Conservation (phyloP, 1,139 yeast genomes). For the Debaryomyces udenii region DNA sequence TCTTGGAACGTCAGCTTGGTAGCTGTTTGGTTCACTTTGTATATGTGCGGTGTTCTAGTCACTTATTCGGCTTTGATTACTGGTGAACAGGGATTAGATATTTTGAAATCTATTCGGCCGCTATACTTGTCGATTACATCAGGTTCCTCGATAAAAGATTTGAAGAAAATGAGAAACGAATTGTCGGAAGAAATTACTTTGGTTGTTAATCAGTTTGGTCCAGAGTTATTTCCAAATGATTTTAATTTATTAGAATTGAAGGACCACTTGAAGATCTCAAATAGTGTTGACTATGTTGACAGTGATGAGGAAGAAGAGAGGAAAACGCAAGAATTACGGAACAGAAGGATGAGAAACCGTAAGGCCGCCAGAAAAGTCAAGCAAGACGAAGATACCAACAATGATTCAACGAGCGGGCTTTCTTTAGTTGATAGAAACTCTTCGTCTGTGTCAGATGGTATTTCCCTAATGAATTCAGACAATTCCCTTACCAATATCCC, state of each 20-base stretch:
- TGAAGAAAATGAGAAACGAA: conserved; percentile 44
- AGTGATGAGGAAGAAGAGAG: conserved; percentile 59
- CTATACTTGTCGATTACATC: conserved; percentile 71
- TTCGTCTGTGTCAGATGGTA: conserved; percentile 52
- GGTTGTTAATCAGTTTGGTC: conserved; percentile 48
- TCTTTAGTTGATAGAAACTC: conserved; percentile 30
- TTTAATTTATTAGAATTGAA: conserved; percentile 47
- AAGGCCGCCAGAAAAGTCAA: conserved; percentile 27
- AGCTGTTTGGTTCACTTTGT: conserved; percentile 50
- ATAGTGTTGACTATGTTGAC: conserved; percentile 35
- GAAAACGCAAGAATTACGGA: conserved; percentile 56
- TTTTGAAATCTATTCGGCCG: conserved; percentile 81
- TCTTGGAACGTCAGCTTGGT: conserved; percentile 23
- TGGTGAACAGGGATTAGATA: conserved; percentile 93
- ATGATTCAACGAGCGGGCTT: conserved; percentile 25
- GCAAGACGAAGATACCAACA: conserved; percentile 14
- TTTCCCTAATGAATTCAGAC: conserved; percentile 56
- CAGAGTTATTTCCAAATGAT: conserved; percentile 49
- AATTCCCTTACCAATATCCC: conserved; percentile 60
- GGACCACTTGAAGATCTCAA: conserved; percentile 30
- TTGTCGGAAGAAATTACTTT: conserved; percentile 48
- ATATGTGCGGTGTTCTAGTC: conserved; percentile 63
- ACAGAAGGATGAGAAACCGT: conserved; percentile 37
- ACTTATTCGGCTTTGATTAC: conserved; percentile 86
- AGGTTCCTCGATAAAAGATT: conserved; percentile 59